Base-by-base conservation (phyloP, 2,329 filamentous ascomycete genomes). In the Scortechinia acanthostroma region DNA sequence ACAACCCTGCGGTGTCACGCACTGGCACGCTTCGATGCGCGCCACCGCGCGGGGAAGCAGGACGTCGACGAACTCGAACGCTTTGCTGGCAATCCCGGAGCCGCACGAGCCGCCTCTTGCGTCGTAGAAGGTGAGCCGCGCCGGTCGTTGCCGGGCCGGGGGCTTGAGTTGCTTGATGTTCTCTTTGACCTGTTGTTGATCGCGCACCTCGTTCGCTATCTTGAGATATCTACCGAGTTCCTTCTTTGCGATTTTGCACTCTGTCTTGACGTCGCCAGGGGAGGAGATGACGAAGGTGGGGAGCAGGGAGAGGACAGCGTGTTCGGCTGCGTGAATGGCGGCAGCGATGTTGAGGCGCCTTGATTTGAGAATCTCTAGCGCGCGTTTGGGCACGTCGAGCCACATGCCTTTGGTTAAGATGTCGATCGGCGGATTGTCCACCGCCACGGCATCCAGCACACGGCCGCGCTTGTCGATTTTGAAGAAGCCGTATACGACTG, bases 401-500 rank as follows among this genome's bases (percentile, higher is more conserved):
- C 93, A 98, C 80, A 96, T 88, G 30, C 91, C 93, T 59, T 93
- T 94, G 55, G 80, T 87, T 57, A 83, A 76, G 3, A 90, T 79
- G 43, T 93, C 79, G 44, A 97, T 88, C 0, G 93, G 90, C 2
- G 91, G 91, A 53, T 95, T 95, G 60, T 96, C 88, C 19, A 97
- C 90, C 48, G 91, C 80, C 0, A 97, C 85, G 2, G 91, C 91
- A 59, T 98, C 93, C 14, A 97, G 76, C 47, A 97, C 88, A 2
- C 88, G 81, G 2, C 86, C 79, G 52, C 81, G 84, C 58, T 84
- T 86, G 63, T 97, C 91, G n/a, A 96, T 70, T 60, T 97, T 97
- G 75, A 96, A 97, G 69, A 93, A 98, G 2, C 93, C 93, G 60
- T 94, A 97, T 2, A 98, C 90, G 22, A 88, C 84, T 52, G 91